Base-by-base conservation (phyloP, 116 monocot genomes). In the Zostera marina region DNA sequence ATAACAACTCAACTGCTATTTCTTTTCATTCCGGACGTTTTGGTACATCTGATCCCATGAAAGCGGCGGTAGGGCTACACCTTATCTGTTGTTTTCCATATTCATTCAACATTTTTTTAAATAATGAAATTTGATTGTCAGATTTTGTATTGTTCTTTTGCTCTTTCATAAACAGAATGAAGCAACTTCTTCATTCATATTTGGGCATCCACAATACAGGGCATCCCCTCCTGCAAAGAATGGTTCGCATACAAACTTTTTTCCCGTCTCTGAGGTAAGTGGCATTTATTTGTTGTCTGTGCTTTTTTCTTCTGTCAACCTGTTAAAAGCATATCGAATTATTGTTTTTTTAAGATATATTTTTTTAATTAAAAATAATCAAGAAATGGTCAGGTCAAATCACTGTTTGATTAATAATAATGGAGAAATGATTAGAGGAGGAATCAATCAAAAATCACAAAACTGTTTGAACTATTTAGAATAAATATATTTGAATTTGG, bases 21-120 rank as follows among this genome's bases (percentile, higher is more conserved):
- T 73, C 68, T 52, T 57, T 74, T 68, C 68, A 66, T 14, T 62
- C 49, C 45, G 32, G 72, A 44, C 40, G 72, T 17, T 68, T 71
- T 26, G 72, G 61, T 46, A 48, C 58, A 59, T 52, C 62, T 43
- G 68, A 69, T 62, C 11, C 64, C 22, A 66, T 23, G 44, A 79
- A 59, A 54, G 5, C 64, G 43, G 62, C 15, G 74, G 83, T 77
- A 77, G 70, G 44, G 8, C 22, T 21, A 44, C 13, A 7, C 13
- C 44, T 22, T 44, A 10, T 56, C 23, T 56, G 32, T 9, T 59
- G 10, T 42, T 8, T 42, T 42, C 32, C 32, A 3, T 21, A 7
- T 53, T 53, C 11, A 56, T 12, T 32, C 14, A 10, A 25, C 56
- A 26, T 26, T 56, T 6, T 39, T n/a, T n/a, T n/a, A n/a, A n/a